Evolutionary conservation across 2,329 filamentous ascomycete species (phyloP), one percentile per base, ranked within the genome.

Genomic region (Trichoderma breve): DNA sequence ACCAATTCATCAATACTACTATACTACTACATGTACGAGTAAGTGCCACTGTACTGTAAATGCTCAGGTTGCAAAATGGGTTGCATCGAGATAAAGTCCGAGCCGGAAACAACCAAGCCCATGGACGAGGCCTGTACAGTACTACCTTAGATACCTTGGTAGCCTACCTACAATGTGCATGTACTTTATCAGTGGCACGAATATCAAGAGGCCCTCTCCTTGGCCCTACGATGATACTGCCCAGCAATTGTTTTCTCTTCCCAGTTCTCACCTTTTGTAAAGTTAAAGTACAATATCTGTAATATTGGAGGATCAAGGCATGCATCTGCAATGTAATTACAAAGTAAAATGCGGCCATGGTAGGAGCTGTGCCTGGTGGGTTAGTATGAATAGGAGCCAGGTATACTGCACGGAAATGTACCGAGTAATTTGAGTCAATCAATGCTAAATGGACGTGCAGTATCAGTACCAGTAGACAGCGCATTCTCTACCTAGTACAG

Each of bases 71-170:
- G 47, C 47, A 53, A 12, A 67, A 58, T 9, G 24, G 51, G 53
- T 24, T 67, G 51, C 64, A 43, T 67, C 36, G 34, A 47, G 26
- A 68, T 60, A 69, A 60, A 69, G 55, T 69, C 65, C 65, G 55
- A 67, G 64, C 64, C 51, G 64, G 32, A 43, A 39, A 58, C 51
- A 18, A 67, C 47, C 11, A 57, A n/a, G 11, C 12, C 32, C 24
- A 67, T 18, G 32, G 47, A 26, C 24, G 36, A 64, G 21, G 34
- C 60, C 58, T 21, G n/a, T 53, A 51, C 43, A 21, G 43, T 6
- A 36, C 34, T 36, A 15, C 34, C 34, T 36, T 36, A 12, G 18
- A 51, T 51, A 53, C 47, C 11, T 24, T 53, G 21, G n/a, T 47
- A 24, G n/a, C 5, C 47, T 24, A 21, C 47, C 47, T 24, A 21